Conservation (phyloP, 2,329 filamentous ascomycete species). For the Balansia obtecta region DNA sequence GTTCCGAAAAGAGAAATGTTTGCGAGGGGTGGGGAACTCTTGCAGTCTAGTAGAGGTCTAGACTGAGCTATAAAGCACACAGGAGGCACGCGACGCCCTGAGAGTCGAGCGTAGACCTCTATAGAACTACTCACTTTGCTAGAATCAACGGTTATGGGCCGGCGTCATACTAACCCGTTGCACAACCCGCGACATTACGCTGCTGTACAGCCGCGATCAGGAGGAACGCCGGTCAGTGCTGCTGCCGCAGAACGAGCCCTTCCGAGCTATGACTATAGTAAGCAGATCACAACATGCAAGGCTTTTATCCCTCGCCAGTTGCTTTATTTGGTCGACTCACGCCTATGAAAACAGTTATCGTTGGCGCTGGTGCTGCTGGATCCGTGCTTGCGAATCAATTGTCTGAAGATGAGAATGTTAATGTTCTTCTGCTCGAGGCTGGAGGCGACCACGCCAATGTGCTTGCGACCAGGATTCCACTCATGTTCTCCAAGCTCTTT, state of each 20-base stretch:
- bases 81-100: not conserved
- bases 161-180: constrained; percentile 5
- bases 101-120: not conserved
- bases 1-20: too few species aligned
- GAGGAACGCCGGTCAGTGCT: constrained; percentile 4
- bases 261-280: constrained; percentile 6
- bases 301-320: too few species aligned
- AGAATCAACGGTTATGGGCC: not conserved
- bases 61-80: not conserved
- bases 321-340: too few species aligned
- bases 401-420: constrained; percentile 13
- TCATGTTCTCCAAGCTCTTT: constrained; percentile 11
- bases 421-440: constrained; percentile 11
- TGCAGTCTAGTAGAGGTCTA: too few species aligned
- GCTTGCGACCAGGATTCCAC: constrained; percentile 9
- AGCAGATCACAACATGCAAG: not conserved
- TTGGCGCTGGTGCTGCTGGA: constrained; percentile 17
- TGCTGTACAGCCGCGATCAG: not conserved
- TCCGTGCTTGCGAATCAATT: constrained; percentile 18
- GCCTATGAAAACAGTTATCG: constrained; percentile 9
- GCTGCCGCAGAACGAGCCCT: constrained; percentile 2
- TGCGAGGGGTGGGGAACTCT: too few species aligned
- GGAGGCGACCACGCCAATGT: constrained; percentile 9
- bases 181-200: constrained; percentile 6
- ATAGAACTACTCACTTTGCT: not conserved